A percentile compares a stretch with the other conserved stretches of the same genome.
phyloP scores from a whole-genome alignment of 2,329 filamentous ascomycete species.

The Fusarium xyrophilum region DNA sequence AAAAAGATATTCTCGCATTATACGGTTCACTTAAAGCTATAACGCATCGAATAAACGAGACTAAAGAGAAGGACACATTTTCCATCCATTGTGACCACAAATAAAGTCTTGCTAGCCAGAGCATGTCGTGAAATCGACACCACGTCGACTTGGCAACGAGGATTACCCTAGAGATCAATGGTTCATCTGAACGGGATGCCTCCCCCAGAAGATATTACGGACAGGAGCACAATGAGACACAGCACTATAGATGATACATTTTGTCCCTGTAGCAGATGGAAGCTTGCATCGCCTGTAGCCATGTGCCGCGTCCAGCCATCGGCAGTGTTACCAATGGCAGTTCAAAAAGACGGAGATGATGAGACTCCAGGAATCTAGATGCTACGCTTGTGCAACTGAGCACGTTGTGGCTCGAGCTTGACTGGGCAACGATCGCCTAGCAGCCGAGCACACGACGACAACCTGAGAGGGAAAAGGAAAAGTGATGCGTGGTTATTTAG shows the following conservation, averaged over 20 bases:
- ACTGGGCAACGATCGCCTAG: slow-evolving; percentile 27
- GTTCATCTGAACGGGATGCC: not conserved
- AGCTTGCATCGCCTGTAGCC: slow-evolving; percentile 22
- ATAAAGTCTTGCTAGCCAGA: not conserved
- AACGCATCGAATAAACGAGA: not conserved
- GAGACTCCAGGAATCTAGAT: slow-evolving; percentile 25
- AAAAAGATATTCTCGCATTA: not conserved
- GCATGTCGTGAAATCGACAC: not conserved
- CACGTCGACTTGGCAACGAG: not conserved
- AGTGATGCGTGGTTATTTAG: slow-evolving; percentile 11
- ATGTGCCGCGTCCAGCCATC: slow-evolving; percentile 23
- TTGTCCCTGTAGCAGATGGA: slow-evolving; percentile 3
- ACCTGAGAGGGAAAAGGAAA: slow-evolving; percentile 13
- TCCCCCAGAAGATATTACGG: not conserved
- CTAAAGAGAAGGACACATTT: not conserved
- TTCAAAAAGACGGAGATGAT: slow-evolving; percentile 22
- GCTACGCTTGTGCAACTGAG: slow-evolving; percentile 30
- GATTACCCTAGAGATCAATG: slow-evolving; percentile 13
- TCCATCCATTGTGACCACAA: not conserved
- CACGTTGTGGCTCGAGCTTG: slow-evolving; percentile 24
- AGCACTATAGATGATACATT: not conserved
- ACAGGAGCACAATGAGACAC: not conserved
- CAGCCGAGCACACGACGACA: slow-evolving; percentile 9
- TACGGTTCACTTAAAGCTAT: not conserved
- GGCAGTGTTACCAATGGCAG: slow-evolving; percentile 22